phyloP scores from a whole-genome alignment of 805 yeast species.

The Starmerella tilneyi region DNA sequence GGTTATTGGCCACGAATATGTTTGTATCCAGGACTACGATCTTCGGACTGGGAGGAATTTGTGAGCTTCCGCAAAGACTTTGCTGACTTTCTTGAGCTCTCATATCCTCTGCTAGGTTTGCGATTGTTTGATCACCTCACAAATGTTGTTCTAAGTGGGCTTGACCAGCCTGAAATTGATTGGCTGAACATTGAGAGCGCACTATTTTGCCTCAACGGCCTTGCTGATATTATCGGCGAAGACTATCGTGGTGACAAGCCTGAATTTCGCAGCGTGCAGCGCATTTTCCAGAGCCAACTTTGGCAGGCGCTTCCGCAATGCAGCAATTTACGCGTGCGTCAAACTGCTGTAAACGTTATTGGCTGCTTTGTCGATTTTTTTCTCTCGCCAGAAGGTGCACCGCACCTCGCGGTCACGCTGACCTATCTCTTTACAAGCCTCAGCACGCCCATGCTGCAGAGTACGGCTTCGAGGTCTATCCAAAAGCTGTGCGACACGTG shows the following conservation, averaged over 20 bases:
- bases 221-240: slow-evolving; percentile 43
- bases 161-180: slow-evolving; percentile 11
- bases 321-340: slow-evolving; percentile 30
- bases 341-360: slow-evolving; percentile 47
- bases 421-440: slow-evolving; percentile 44
- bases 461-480: slow-evolving; percentile 46
- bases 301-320: slow-evolving; percentile 27
- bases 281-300: slow-evolving; percentile 28
- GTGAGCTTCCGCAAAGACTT: slow-evolving; percentile 59
- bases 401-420: slow-evolving; percentile 43
- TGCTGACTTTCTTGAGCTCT: slow-evolving; percentile 62
- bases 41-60: slow-evolving; percentile 44
- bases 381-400: slow-evolving; percentile 37
- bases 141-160: slow-evolving; percentile 16
- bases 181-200: slow-evolving; percentile 50
- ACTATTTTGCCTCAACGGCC: slow-evolving; percentile 45
- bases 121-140: slow-evolving; percentile 40
- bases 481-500: slow-evolving; percentile 36
- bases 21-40: slow-evolving; percentile 25
- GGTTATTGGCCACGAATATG: slow-evolving; percentile 64
- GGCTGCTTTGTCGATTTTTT: slow-evolving; percentile 55
- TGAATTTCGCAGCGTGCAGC: slow-evolving; percentile 30
- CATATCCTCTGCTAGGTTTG: slow-evolving; percentile 55
- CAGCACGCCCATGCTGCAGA: slow-evolving; percentile 29
- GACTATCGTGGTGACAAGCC: slow-evolving; percentile 17